These are phyloP conservation scores for Malus hybrid DNA, from an alignment of 331 rosid genomes.

Conservation along the genomic window DNA sequence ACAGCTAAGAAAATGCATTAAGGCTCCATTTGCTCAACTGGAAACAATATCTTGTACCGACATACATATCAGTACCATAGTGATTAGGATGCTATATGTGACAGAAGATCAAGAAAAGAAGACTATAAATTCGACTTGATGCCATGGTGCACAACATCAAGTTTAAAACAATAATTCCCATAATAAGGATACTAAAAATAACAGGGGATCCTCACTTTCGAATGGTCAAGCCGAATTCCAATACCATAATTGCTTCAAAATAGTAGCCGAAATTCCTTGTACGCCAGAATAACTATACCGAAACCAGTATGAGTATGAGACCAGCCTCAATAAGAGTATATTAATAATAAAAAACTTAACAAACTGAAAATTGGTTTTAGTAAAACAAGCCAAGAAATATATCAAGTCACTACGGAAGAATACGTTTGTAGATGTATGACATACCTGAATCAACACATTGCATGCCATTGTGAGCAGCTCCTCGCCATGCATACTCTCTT, in stretches of 20 bases:
- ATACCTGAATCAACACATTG: constrained; percentile 80
- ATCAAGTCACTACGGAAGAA: background rate
- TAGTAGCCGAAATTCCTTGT: constrained; percentile 66
- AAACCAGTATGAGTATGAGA: constrained; percentile 10
- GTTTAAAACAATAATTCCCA: background rate
- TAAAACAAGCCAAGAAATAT: background rate
- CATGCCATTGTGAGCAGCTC: constrained; percentile 73
- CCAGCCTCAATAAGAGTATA: background rate
- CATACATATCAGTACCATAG: background rate
- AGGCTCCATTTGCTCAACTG: background rate
- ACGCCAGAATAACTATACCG: constrained; percentile 75
- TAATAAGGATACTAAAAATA: constrained; percentile 1
- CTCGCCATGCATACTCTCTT: constrained; percentile 84
- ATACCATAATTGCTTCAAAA: constrained; percentile 79
- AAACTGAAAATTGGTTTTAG: background rate
- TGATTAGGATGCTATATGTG: background rate
- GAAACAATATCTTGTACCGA: background rate
- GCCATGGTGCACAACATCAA: background rate
- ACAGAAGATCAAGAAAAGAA: background rate
- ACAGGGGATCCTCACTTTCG: constrained; percentile 50
- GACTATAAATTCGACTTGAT: background rate
- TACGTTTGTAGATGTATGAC: constrained; percentile 1
- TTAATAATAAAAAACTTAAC: background rate
- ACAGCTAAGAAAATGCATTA: background rate
- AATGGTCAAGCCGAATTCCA: constrained; percentile 86